Conservation (phyloP, 257 asterid species). For the Solanum sejunctum region DNA sequence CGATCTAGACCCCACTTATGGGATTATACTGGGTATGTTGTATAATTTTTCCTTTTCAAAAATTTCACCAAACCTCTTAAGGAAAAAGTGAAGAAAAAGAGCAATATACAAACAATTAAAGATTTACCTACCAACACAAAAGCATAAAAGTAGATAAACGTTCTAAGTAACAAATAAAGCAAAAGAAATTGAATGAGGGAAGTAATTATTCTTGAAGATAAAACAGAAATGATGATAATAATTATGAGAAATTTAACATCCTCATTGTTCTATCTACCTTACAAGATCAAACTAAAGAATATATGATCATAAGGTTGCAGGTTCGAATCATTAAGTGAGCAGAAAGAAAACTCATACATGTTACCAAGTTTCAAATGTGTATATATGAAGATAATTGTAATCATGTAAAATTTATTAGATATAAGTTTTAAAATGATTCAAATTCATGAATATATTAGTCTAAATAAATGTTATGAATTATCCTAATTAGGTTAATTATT, state of each 20-base stretch:
- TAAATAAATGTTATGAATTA: too few relatives aligned
- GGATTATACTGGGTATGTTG: too few relatives aligned
- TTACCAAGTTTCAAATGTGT: neutral
- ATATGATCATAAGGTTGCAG: neutral
- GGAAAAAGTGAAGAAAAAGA: neutral
- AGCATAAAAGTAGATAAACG: neutral
- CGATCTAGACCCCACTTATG: too few relatives aligned
- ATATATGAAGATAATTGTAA: neutral
- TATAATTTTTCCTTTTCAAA: too few relatives aligned
- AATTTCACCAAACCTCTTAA: too few relatives aligned
- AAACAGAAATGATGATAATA: neutral
- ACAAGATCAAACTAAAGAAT: neutral
- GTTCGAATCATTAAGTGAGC: neutral
- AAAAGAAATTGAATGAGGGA: neutral
- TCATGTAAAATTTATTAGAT: too few relatives aligned
- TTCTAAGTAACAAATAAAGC: neutral
- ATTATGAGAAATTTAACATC: neutral
- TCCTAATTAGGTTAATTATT: too few relatives aligned
- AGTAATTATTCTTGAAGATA: neutral
- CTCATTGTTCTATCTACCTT: neutral
- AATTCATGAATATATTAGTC: too few relatives aligned
- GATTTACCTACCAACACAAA: neutral
- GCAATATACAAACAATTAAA: neutral
- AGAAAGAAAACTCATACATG: too few relatives aligned
- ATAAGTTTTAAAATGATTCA: too few relatives aligned